phyloP scores from a whole-genome alignment of 1,284 basidiomycete genomes.

The Abortiporus biennis region DNA sequence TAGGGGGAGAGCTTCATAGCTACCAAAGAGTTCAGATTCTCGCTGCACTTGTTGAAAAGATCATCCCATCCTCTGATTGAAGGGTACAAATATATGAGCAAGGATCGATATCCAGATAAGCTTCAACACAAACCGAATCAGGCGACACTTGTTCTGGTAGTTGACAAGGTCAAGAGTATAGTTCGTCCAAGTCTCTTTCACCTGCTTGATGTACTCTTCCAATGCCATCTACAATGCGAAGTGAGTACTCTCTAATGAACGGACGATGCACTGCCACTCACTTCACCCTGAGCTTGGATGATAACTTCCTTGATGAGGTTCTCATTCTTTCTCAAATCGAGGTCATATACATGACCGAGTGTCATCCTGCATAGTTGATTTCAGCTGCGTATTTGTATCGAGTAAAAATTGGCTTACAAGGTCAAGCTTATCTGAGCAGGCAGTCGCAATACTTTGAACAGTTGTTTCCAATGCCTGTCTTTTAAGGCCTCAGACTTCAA shows the following conservation, averaged over 20 bases:
- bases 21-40: conserved; percentile 92
- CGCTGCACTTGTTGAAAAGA: conserved; percentile 92
- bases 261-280: conserved; percentile 22
- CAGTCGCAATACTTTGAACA: conserved; percentile 87
- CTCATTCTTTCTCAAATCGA: conserved; percentile 95
- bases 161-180: conserved; percentile 96
- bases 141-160: conserved; percentile 97
- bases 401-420: conserved; percentile 41
- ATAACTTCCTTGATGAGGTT: conserved; percentile 89
- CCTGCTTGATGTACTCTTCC: conserved; percentile 91
- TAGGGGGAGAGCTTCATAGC: conserved; percentile 98
- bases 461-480: conserved; percentile 97
- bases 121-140: conserved; percentile 65
- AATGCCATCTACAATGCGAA: conserved; percentile 69
- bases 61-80: conserved; percentile 89
- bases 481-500: conserved; percentile 96
- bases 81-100: not conserved
- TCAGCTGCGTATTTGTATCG: not conserved
- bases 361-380: conserved; percentile 70
- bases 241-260: not conserved
- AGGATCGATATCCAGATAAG: not conserved
- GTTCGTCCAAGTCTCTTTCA: conserved; percentile 95
- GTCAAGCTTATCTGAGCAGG: conserved; percentile 61
- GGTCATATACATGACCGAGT: conserved; percentile 93
- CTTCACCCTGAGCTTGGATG: conserved; percentile 97